phyloP scores from a whole-genome alignment of 2,329 filamentous ascomycete species.

The Apiospora malaysiana region DNA sequence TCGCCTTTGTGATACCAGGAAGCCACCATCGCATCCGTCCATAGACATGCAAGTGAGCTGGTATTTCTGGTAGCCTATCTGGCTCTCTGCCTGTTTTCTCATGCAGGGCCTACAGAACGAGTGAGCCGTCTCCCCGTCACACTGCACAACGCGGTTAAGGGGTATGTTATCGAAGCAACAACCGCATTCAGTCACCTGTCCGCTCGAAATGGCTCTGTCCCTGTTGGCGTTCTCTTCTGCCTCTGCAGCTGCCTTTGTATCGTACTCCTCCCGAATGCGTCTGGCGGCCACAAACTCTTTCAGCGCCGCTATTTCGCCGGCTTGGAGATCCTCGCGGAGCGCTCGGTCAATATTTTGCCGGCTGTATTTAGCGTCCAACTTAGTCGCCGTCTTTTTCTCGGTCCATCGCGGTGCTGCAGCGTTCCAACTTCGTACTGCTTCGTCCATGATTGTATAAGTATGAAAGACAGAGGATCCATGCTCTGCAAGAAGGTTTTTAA shows the following conservation, averaged over 20 bases:
- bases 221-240: slow-evolving; percentile 46
- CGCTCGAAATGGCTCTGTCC: slow-evolving; percentile 48
- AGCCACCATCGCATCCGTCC: slow-evolving; percentile 68
- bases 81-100: slow-evolving; percentile 66
- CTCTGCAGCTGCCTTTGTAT: slow-evolving; percentile 34
- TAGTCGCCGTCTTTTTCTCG: slow-evolving; percentile 39
- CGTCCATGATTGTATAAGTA: slow-evolving; percentile 43
- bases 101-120: slow-evolving; percentile 75
- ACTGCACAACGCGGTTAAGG: slow-evolving; percentile 71
- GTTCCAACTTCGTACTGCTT: slow-evolving; percentile 31
- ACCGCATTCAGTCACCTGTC: slow-evolving; percentile 69
- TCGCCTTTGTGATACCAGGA: slow-evolving; percentile 59
- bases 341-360: slow-evolving; percentile 29
- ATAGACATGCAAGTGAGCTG: slow-evolving; percentile 73
- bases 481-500: slow-evolving; percentile 34
- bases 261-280: slow-evolving; percentile 36
- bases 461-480: slow-evolving; percentile 41
- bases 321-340: slow-evolving; percentile 27
- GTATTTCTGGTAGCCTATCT: slow-evolving; percentile 73
- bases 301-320: slow-evolving; percentile 38
- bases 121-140: slow-evolving; percentile 63
- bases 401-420: slow-evolving; percentile 28
- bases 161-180: slow-evolving; percentile 75
- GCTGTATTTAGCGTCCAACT: slow-evolving; percentile 27
- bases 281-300: slow-evolving; percentile 48